Percentiles rank a stretch among this genome's conserved stretches.
phyloP scores from a whole-genome alignment of 352 stramenopile genomes.

The Globisporangium heterothallicum region DNA sequence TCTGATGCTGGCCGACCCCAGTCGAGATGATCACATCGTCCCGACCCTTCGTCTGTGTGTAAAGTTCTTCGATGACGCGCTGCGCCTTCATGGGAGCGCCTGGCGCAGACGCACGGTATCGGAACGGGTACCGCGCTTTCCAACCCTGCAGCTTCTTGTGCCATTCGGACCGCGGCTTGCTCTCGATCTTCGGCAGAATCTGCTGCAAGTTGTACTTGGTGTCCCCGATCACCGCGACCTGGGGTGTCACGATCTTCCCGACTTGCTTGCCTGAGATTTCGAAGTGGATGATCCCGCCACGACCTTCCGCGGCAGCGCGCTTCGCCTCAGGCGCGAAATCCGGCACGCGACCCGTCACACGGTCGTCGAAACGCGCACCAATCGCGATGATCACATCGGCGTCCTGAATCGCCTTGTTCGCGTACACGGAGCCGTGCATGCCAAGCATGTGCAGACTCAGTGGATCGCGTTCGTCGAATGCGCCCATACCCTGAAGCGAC shows the following conservation, averaged over 20 bases:
- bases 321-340: conserved; percentile 92
- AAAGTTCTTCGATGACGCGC: conserved; percentile 91
- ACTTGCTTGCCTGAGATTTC: conserved; percentile 90
- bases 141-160: conserved; percentile 88
- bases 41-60: conserved; percentile 89
- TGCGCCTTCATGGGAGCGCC: conserved; percentile 90
- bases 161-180: conserved; percentile 86
- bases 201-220: conserved; percentile 92
- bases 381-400: conserved; percentile 92
- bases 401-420: conserved; percentile 96
- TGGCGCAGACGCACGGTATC: conserved; percentile 71
- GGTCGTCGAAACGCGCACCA: conserved; percentile 94
- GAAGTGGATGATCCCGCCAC: conserved; percentile 95
- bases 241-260: conserved; percentile 82
- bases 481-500: conserved; percentile 91
- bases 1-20: conserved; percentile 95
- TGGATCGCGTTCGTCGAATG: conserved; percentile 91
- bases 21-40: conserved; percentile 93
- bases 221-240: conserved; percentile 67
- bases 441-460: conserved; percentile 96
- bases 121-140: conserved; percentile 92
- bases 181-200: conserved; percentile 76
- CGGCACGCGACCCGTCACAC: conserved; percentile 90
- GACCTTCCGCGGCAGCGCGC: conserved; percentile 86
- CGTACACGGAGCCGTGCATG: conserved; percentile 95